Evolutionary conservation across 1,139 yeast genomes (phyloP).

Genomic region (Geotrichum histeridarum): DNA sequence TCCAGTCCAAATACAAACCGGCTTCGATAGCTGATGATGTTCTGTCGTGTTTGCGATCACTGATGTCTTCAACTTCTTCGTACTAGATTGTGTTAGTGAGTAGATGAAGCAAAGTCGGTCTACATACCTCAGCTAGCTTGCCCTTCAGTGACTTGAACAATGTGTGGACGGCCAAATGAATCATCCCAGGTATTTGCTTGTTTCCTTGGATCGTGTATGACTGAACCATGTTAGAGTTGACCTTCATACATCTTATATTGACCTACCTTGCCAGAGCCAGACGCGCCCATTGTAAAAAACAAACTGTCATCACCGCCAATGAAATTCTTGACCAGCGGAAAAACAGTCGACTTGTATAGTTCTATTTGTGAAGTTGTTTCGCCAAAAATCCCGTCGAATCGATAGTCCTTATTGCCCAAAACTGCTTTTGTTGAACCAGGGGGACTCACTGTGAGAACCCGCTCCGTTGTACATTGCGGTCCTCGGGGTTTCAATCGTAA

Average conservation of each 20-base stretch:
- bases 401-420: constrained; percentile 16
- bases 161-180: constrained; percentile 37
- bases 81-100: constrained; percentile 22
- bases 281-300: constrained; percentile 48
- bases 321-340: constrained; percentile 33
- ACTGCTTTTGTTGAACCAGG: constrained; percentile 15
- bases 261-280: constrained; percentile 44
- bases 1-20: constrained; percentile 33
- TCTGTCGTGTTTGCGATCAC: constrained; percentile 29
- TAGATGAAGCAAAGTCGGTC: not conserved
- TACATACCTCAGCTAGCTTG: constrained; percentile 35
- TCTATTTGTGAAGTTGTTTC: constrained; percentile 34
- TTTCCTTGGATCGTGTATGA: constrained; percentile 34
- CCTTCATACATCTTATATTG: not conserved
- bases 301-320: constrained; percentile 41
- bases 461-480: constrained; percentile 19
- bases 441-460: constrained; percentile 23
- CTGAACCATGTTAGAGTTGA: not conserved
- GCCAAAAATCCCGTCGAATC: constrained; percentile 36
- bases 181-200: constrained; percentile 34
- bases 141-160: constrained; percentile 45
- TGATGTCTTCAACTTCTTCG: constrained; percentile 30
- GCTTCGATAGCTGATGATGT: constrained; percentile 38
- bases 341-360: constrained; percentile 34
- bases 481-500: constrained; percentile 37